Percentiles rank a stretch among this genome's conserved stretches.
These are phyloP conservation scores for Aphanomyces stellatus DNA, from an alignment of 352 stramenopile species.

Conservation along the genomic window DNA sequence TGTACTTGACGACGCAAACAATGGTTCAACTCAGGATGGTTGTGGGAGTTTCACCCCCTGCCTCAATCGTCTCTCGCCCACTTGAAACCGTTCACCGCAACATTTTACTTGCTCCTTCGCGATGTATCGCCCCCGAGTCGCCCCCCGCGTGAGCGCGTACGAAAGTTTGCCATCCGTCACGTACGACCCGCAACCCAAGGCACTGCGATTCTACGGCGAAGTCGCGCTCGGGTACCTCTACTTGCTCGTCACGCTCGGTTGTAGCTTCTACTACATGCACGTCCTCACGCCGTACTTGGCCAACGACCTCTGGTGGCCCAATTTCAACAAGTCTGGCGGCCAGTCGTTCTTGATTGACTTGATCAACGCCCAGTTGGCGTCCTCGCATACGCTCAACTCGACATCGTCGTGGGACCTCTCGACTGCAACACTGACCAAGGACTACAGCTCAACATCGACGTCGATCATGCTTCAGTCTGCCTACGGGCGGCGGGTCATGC, in stretches of 20 bases:
- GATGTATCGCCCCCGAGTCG: too few relatives aligned
- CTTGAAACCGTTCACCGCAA: too few relatives aligned
- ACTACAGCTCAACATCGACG: neutral
- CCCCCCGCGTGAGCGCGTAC: too few relatives aligned
- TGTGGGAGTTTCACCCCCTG: too few relatives aligned
- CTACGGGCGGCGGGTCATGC: neutral
- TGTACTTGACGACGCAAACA: too few relatives aligned
- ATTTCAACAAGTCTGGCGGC: neutral
- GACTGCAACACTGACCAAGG: neutral
- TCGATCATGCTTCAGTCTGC: neutral
- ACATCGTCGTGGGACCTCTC: neutral
- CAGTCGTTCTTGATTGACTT: slow-evolving; percentile 1
- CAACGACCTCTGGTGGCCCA: neutral
- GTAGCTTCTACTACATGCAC: neutral
- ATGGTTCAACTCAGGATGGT: too few relatives aligned
- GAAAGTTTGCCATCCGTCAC: too few relatives aligned
- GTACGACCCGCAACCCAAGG: too few relatives aligned
- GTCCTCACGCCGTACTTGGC: neutral
- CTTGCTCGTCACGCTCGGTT: neutral
- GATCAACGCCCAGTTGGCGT: neutral
- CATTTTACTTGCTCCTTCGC: too few relatives aligned
- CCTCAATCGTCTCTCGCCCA: too few relatives aligned
- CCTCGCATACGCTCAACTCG: neutral
- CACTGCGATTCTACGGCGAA: neutral
- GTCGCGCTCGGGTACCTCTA: neutral